These are phyloP conservation scores for Gracilaria vermiculophylla DNA, from an alignment of 23 red algal species.

Conservation along the genomic window DNA sequence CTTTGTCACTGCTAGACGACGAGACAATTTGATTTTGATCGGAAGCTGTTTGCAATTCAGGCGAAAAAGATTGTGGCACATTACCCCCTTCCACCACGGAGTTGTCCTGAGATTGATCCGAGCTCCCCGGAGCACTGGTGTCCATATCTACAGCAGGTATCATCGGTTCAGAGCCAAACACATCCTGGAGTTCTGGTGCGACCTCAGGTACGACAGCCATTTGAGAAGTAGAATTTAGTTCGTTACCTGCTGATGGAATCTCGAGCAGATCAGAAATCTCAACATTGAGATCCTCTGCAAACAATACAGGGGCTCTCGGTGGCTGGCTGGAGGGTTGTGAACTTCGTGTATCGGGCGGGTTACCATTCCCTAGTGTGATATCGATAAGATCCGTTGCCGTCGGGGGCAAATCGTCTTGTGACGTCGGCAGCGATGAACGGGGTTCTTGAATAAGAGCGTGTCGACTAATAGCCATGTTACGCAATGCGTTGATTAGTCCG, in stretches of 20 bases:
- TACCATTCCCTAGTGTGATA: background rate
- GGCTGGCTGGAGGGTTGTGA: background rate
- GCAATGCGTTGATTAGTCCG: background rate
- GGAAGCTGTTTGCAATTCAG: background rate
- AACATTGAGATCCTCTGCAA: background rate
- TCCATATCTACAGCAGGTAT: background rate
- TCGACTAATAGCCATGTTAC: background rate
- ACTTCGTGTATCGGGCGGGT: background rate
- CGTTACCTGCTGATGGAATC: background rate
- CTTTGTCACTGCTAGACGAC: background rate
- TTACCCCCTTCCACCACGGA: background rate
- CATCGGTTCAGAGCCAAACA: background rate
- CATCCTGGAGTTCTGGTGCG: background rate
- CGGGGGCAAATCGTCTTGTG: background rate
- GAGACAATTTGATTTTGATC: background rate
- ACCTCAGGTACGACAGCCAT: no score
- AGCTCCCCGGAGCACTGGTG: no score
- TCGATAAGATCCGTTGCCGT: background rate
- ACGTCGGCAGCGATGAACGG: background rate
- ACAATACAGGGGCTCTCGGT: background rate
- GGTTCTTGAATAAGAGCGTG: conserved; percentile 19
- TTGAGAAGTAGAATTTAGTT: background rate
- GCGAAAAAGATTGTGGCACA: background rate
- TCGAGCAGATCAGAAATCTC: background rate
- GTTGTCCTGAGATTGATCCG: background rate